phyloP scores from a whole-genome alignment of 805 yeast species.

The Monosporozyma aerobia region DNA sequence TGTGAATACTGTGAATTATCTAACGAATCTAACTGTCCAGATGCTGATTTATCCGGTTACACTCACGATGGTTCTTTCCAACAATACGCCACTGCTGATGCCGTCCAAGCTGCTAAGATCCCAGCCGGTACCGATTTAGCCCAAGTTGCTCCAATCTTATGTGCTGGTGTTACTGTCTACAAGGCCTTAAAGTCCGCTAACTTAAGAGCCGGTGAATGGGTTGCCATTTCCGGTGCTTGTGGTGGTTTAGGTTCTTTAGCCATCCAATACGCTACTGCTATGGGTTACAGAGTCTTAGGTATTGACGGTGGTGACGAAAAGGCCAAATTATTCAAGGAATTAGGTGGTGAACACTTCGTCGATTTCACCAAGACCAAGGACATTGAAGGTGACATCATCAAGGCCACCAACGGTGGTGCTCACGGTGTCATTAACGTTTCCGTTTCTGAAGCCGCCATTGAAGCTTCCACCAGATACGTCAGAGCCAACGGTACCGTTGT shows the following conservation, averaged over 20 bases:
- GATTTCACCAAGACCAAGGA: constrained; percentile 48
- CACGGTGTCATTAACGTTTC: constrained; percentile 64
- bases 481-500: constrained; percentile 54
- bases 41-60: constrained; percentile 66
- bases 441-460: constrained; percentile 45
- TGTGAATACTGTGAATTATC: constrained; percentile 56
- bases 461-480: constrained; percentile 42
- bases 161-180: constrained; percentile 63
- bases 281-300: constrained; percentile 64
- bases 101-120: constrained; percentile 52
- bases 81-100: constrained; percentile 57
- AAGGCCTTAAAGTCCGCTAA: constrained; percentile 56
- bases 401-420: constrained; percentile 52
- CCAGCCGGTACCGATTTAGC: constrained; percentile 48
- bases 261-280: constrained; percentile 64
- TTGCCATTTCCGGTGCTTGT: constrained; percentile 68
- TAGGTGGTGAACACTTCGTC: constrained; percentile 57
- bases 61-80: constrained; percentile 65
- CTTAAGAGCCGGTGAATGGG: constrained; percentile 59
- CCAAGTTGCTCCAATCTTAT: constrained; percentile 51
- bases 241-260: constrained; percentile 77
- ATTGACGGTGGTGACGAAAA: constrained; percentile 71
- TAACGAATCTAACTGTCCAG: constrained; percentile 56
- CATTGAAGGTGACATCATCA: constrained; percentile 36
- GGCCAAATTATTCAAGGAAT: constrained; percentile 39